These are phyloP conservation scores for Diacronema lutheri DNA, from an alignment of 78 protist species.

Conservation along the genomic window DNA sequence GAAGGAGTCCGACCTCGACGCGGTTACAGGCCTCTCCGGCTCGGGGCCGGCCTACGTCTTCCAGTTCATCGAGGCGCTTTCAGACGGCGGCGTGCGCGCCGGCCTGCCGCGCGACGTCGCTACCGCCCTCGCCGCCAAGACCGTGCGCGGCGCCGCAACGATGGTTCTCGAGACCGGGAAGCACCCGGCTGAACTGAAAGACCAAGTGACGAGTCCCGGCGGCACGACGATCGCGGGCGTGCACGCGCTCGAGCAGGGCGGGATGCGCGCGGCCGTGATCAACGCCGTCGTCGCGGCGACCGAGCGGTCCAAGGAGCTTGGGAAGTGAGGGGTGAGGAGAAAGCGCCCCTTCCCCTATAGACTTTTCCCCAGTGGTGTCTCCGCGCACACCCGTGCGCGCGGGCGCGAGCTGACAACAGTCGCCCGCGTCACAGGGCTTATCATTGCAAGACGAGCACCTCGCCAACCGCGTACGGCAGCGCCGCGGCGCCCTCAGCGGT, in stretches of 20 bases:
- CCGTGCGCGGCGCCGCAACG: constrained; percentile 67
- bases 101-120: constrained; percentile 59
- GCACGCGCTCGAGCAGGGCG: constrained; percentile 50
- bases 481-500: too few relatives aligned
- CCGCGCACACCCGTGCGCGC: too few relatives aligned
- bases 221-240: constrained; percentile 77
- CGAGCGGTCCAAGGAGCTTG: constrained; percentile 38
- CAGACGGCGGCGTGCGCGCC: constrained; percentile 70
- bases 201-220: constrained; percentile 59
- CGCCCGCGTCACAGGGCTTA: too few relatives aligned
- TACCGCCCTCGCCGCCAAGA: constrained; percentile 58
- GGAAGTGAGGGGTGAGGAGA: too few relatives aligned
- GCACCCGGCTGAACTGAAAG: constrained; percentile 42
- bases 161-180: constrained; percentile 60
- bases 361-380: too few relatives aligned
- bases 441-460: too few relatives aligned
- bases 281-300: constrained; percentile 55
- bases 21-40: constrained; percentile 62
- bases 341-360: too few relatives aligned
- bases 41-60: constrained; percentile 73
- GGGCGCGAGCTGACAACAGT: too few relatives aligned
- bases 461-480: too few relatives aligned
- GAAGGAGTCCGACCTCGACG: constrained; percentile 36
- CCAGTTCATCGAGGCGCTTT: constrained; percentile 69
- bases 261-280: constrained; percentile 43